Evolutionary conservation across 257 asterid species (phyloP).

Genomic region (Galeopsis tetrahit): DNA sequence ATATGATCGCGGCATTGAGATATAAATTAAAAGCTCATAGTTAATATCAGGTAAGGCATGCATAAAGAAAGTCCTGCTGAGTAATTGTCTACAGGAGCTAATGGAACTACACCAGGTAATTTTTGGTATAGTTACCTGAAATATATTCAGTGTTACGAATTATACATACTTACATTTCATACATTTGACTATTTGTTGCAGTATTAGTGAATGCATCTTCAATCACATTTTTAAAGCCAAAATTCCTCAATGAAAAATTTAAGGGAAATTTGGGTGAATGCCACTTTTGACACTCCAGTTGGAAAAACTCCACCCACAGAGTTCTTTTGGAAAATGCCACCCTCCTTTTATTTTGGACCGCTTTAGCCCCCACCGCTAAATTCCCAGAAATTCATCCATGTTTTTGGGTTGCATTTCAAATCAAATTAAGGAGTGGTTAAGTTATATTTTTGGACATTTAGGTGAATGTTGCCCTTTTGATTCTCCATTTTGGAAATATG

Average conservation of each 20-base stretch:
- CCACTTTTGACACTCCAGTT: slow-evolving; percentile 1
- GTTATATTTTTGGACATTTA: too few species aligned
- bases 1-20: slow-evolving; percentile 18
- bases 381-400: background rate
- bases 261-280: background rate
- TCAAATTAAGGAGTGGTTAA: background rate
- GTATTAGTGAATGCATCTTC: slow-evolving; percentile 3
- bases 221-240: slow-evolving; percentile 10
- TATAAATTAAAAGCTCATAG: slow-evolving; percentile 17
- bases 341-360: background rate
- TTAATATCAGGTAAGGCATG: slow-evolving; percentile 89
- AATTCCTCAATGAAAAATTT: slow-evolving; percentile 1
- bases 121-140: slow-evolving; percentile 28
- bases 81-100: slow-evolving; percentile 98
- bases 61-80: slow-evolving; percentile 94
- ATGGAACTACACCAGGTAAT: slow-evolving; percentile 98
- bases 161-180: background rate
- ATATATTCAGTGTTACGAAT: slow-evolving; percentile 11
- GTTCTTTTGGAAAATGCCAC: background rate
- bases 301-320: background rate
- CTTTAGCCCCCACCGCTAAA: background rate
- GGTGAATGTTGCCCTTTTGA: background rate
- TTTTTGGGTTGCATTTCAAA: background rate
- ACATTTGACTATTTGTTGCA: slow-evolving; percentile 14
- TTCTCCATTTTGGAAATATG: background rate